Base-by-base conservation (phyloP, 2,329 filamentous ascomycete species). In the Bipolaris sorokiniana region DNA sequence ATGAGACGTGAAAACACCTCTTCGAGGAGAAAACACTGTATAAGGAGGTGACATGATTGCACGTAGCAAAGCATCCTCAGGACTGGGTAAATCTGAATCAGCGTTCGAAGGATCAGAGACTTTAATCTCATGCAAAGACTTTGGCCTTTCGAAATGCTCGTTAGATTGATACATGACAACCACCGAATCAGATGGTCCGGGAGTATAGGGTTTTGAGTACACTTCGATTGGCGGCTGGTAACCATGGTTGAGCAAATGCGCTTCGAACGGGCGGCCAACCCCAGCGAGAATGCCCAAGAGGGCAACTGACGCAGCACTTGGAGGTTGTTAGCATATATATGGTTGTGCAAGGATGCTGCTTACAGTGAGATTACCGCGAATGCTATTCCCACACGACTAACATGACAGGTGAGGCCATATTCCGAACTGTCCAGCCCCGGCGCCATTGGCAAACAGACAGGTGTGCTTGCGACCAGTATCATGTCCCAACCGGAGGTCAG, bases 401-500 rank as follows among this genome's bases (percentile, higher is more conserved):
- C 52, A 5, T 63, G 52, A 51, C 76, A 78, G 6, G 68, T 67
- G n/a, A 59, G 52, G 5, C 75, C 76, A 23, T 60, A 61, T 45
- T 75, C 69, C 75, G 75, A 78, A n/a, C 58, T 54, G 41, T 65
- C 55, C 31, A 67, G 62, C 7, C 58, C 63, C 6, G 61, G 42
- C n/a, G 50, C 65, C 11, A 57, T 53, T 22, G 66, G 54, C 16
- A 74, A 53, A 51, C 76, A 78, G 5, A 68, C 33, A 6, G 76
- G 76, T 51, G 70, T 68, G n/a, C 76, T 65, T 13, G 74, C 74
- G 3, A 76, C 72, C 11, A 73, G 61, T 38, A 78, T 76, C 59
- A 78, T 68, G 59, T 77, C 74, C 76, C 76, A 78, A 6, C 76
- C 76, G 2, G 65, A 65, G 3, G 75, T 75, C 57, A 77, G 50